Evolutionary conservation across 169 alveolate species (phyloP).

Genomic region (Babesia sp.): DNA sequence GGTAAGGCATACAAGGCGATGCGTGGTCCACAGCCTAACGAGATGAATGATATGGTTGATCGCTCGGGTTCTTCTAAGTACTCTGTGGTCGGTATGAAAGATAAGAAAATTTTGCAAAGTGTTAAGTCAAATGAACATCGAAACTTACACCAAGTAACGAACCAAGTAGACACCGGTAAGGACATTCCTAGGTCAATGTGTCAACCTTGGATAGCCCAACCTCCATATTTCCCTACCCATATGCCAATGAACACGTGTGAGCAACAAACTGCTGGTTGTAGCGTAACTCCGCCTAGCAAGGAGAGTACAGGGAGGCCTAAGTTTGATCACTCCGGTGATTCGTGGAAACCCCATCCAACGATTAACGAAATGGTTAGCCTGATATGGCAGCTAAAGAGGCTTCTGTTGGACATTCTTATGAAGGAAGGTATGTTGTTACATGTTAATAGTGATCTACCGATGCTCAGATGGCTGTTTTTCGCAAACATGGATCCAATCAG

Average conservation of each 20-base stretch:
- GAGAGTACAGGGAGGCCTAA: not conserved
- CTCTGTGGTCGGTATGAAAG: not conserved
- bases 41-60: not conserved
- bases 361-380: not conserved
- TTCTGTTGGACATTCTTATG: conserved; percentile 7
- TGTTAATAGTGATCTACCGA: not conserved
- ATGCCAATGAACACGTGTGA: not conserved
- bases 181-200: not conserved
- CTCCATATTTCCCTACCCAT: not conserved
- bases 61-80: not conserved
- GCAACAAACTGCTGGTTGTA: not conserved
- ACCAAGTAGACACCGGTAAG: not conserved
- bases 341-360: conserved; percentile 18
- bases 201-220: not conserved
- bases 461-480: conserved; percentile 64
- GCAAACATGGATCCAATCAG: conserved; percentile 69
- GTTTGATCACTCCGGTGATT: conserved; percentile 3
- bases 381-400: not conserved
- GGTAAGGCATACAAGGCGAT: conserved; percentile 3
- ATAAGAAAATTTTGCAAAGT: not conserved
- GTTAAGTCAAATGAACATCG: not conserved
- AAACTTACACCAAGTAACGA: not conserved
- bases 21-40: not conserved
- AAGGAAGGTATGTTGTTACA: conserved; percentile 13
- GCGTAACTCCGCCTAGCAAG: not conserved